A percentile compares a stretch with the other conserved stretches of the same genome.
These are phyloP conservation scores for Canariomyces notabilis DNA, from an alignment of 2,329 filamentous ascomycete species.

Conservation along the genomic window DNA sequence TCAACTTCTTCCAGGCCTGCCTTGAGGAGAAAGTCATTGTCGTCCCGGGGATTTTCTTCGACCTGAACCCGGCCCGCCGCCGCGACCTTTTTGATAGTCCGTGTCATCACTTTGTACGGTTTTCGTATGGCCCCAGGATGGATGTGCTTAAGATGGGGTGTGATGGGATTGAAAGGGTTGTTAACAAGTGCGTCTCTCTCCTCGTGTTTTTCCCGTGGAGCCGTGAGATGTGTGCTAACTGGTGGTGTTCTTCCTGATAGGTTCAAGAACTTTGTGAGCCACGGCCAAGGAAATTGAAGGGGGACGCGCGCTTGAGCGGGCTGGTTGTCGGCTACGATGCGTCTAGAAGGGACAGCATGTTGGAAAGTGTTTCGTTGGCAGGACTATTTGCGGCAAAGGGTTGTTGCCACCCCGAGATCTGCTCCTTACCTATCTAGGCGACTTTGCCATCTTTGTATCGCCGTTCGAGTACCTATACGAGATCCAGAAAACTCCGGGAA, in stretches of 20 bases:
- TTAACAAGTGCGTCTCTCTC: conserved; percentile 57
- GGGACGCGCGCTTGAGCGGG: no score
- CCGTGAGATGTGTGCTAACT: background rate
- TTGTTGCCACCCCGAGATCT: no score
- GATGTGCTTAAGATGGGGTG: conserved; percentile 72
- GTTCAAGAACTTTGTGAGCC: conserved; percentile 22
- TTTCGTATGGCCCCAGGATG: conserved; percentile 81
- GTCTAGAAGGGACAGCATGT: no score
- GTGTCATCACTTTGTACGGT: conserved; percentile 85
- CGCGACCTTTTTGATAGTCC: conserved; percentile 91
- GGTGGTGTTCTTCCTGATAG: conserved; percentile 2
- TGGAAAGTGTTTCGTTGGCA: no score
- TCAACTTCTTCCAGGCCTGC: conserved; percentile 96
- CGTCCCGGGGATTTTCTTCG: conserved; percentile 96
- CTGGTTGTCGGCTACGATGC: no score
- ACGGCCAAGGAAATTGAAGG: no score
- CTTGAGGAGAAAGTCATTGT: conserved; percentile 93
- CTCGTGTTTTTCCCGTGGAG: background rate
- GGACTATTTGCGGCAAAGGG: no score
- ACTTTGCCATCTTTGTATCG: no score
- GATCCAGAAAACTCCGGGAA: no score
- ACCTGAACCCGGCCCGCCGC: conserved; percentile 83
- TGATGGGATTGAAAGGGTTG: conserved; percentile 77
- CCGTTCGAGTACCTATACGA: no score
- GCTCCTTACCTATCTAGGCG: no score